These are phyloP conservation scores for Brassica nigra DNA, from an alignment of 345 rosid species.

Conservation along the genomic window DNA sequence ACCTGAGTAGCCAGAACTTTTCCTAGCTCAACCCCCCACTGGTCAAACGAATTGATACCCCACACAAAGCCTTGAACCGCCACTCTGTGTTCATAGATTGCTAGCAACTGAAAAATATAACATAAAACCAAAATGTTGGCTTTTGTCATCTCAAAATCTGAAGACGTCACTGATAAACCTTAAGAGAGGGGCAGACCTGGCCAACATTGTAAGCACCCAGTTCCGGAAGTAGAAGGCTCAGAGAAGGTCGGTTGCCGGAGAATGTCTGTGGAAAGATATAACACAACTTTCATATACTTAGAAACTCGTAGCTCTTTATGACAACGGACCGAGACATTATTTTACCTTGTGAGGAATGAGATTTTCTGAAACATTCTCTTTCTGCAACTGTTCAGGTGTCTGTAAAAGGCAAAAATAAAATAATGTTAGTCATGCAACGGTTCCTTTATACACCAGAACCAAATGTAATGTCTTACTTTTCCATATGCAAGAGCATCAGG, in stretches of 20 bases:
- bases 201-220: slow-evolving; percentile 79
- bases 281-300: background rate
- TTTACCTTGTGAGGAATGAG: slow-evolving; percentile 95
- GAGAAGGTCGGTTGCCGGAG: slow-evolving; percentile 90
- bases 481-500: slow-evolving; percentile 99
- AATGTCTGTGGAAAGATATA: slow-evolving; percentile 60
- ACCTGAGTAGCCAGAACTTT: slow-evolving; percentile 97
- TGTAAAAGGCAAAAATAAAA: slow-evolving; percentile 39
- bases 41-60: slow-evolving; percentile 98
- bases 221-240: slow-evolving; percentile 84
- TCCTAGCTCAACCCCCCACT: slow-evolving; percentile 99
- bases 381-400: slow-evolving; percentile 84
- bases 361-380: slow-evolving; percentile 69
- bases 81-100: slow-evolving; percentile 92
- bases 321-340: slow-evolving; percentile 11
- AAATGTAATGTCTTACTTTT: slow-evolving; percentile 58
- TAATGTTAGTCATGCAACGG: slow-evolving; percentile 17
- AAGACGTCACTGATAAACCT: background rate
- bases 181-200: slow-evolving; percentile 52
- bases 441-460: background rate
- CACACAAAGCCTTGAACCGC: slow-evolving; percentile 94
- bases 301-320: background rate
- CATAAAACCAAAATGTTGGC: background rate
- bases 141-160: background rate
- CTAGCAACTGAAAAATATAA: slow-evolving; percentile 62